Evolutionary conservation across 106 monocot genomes (phyloP).

Genomic region (Hemerocallis citrina): DNA sequence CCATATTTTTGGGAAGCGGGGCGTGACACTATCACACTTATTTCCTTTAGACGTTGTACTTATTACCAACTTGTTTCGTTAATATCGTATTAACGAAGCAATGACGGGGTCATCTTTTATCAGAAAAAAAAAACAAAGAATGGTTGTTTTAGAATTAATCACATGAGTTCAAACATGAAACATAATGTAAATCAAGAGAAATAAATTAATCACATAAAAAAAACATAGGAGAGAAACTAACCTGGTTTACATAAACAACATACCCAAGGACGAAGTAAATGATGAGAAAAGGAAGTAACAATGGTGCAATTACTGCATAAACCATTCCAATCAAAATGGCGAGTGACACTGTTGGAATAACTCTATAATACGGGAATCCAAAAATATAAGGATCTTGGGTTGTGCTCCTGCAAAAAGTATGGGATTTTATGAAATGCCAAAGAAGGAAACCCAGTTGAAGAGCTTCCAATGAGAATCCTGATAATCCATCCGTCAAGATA

Average conservation of each 20-base stretch:
- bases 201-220: too few species aligned
- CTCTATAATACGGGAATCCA: slow-evolving; percentile 59
- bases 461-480: slow-evolving; percentile 69
- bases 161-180: too few species aligned
- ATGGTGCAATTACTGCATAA: slow-evolving; percentile 57
- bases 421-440: slow-evolving; percentile 44
- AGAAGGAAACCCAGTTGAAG: slow-evolving; percentile 48
- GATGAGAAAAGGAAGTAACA: slow-evolving; percentile 66
- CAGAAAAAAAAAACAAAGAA: too few species aligned
- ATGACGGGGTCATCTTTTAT: too few species aligned
- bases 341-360: slow-evolving; percentile 66
- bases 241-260: slow-evolving; percentile 74
- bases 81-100: too few species aligned
- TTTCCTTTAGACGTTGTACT: too few species aligned
- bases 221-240: slow-evolving; percentile 7
- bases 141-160: too few species aligned
- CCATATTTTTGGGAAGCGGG: too few species aligned
- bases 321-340: slow-evolving; percentile 75
- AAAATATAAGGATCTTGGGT: slow-evolving; percentile 43
- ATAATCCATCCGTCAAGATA: slow-evolving; percentile 63
- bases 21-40: too few species aligned
- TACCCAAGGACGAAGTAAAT: slow-evolving; percentile 69
- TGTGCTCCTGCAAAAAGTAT: slow-evolving; percentile 19
- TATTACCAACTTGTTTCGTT: too few species aligned
- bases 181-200: too few species aligned